These are phyloP conservation scores for Kurtzmaniella quercitrusa DNA, from an alignment of 1,139 yeast genomes.

Conservation along the genomic window DNA sequence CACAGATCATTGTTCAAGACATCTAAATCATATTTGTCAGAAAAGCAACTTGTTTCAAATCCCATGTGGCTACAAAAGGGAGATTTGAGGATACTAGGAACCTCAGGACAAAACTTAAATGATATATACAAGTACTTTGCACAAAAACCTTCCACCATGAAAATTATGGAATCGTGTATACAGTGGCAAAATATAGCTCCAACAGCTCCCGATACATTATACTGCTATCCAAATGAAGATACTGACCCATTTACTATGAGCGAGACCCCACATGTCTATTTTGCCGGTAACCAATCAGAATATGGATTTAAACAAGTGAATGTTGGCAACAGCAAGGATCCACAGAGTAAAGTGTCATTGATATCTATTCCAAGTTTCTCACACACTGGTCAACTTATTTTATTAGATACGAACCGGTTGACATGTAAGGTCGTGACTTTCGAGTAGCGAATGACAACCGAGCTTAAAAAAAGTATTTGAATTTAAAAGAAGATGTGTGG, in stretches of 20 bases:
- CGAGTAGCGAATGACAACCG: background rate
- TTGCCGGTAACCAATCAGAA: slow-evolving; percentile 76
- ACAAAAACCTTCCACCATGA: slow-evolving; percentile 9
- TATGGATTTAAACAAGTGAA: slow-evolving; percentile 39
- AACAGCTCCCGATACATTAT: slow-evolving; percentile 93
- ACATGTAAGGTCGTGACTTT: slow-evolving; percentile 42
- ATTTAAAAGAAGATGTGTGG: no score
- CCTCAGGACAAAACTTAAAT: slow-evolving; percentile 79
- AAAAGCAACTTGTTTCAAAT: slow-evolving; percentile 56
- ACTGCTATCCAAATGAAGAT: slow-evolving; percentile 81
- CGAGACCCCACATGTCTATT: slow-evolving; percentile 75
- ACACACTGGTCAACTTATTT: slow-evolving; percentile 61
- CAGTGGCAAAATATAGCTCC: slow-evolving; percentile 89
- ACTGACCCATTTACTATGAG: slow-evolving; percentile 74
- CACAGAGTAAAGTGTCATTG: slow-evolving; percentile 29
- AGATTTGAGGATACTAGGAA: slow-evolving; percentile 58
- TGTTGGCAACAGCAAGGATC: slow-evolving; percentile 24
- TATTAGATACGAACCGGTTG: slow-evolving; percentile 58
- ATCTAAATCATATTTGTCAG: slow-evolving; percentile 37
- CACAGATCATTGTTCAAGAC: slow-evolving; percentile 67
- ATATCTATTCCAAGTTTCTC: slow-evolving; percentile 72
- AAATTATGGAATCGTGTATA: slow-evolving; percentile 63
- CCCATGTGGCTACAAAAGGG: slow-evolving; percentile 63
- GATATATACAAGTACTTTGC: slow-evolving; percentile 69
- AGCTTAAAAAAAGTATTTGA: no score